phyloP scores from a whole-genome alignment of 208 protist genomes.

The Leishmania tarentolae region DNA sequence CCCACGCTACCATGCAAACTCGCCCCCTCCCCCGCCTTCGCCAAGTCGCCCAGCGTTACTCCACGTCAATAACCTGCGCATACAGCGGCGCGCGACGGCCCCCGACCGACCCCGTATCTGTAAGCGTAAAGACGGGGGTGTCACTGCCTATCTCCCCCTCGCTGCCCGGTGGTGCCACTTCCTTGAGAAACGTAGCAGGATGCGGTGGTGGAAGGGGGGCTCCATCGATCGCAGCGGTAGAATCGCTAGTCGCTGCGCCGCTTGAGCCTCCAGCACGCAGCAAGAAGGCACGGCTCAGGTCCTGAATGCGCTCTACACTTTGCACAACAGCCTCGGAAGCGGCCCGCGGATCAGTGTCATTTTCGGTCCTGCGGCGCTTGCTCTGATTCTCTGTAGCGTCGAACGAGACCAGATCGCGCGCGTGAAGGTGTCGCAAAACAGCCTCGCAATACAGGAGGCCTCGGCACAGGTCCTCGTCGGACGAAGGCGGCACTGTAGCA shows the following conservation, averaged over 20 bases:
- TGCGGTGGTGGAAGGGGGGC: background rate
- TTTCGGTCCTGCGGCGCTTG: conserved; percentile 24
- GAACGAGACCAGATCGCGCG: background rate
- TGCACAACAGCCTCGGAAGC: background rate
- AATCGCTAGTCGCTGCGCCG: background rate
- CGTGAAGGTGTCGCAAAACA: conserved; percentile 20
- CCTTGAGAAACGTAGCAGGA: background rate
- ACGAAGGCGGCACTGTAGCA: background rate
- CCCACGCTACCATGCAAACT: background rate
- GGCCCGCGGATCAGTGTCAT: background rate
- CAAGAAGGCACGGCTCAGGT: conserved; percentile 15
- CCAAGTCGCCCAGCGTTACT: background rate
- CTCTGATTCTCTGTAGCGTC: background rate
- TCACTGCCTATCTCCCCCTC: background rate
- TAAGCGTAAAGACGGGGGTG: conserved; percentile 12
- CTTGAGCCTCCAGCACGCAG: background rate
- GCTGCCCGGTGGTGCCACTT: background rate
- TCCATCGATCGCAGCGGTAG: background rate
- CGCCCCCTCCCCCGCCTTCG: background rate
- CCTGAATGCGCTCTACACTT: conserved; percentile 12
- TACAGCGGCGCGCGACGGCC: conserved; percentile 10
- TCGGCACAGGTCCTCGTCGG: conserved; percentile 6
- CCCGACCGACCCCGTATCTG: conserved; percentile 19
- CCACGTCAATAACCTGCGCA: conserved; percentile 30
- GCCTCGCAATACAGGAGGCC: conserved; percentile 20